Evolutionary conservation across 208 protist genomes (phyloP).

Genomic region (Acanthamoeba culbertsoni): DNA sequence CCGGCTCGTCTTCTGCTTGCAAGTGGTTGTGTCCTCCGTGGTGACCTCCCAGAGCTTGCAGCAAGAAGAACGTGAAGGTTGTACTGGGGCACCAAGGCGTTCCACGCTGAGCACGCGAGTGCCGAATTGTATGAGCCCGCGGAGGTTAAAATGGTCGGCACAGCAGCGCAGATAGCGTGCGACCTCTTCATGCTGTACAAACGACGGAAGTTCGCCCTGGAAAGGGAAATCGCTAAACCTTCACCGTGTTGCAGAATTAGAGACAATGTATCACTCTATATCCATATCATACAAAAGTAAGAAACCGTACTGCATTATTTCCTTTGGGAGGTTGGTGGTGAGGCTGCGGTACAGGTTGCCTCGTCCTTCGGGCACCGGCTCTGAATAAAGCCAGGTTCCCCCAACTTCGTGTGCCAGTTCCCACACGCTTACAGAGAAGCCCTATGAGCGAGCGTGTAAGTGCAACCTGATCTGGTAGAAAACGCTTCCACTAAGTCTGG

Average conservation of each 20-base stretch:
- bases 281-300: background rate
- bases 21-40: too few relatives aligned
- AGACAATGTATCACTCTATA: background rate
- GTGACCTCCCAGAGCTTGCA: background rate
- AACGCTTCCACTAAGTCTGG: background rate
- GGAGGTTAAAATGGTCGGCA: background rate
- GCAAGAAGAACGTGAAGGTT: background rate
- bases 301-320: slow-evolving; percentile 43
- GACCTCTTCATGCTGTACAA: slow-evolving; percentile 8
- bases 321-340: slow-evolving; percentile 60
- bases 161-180: background rate
- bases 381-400: slow-evolving; percentile 9
- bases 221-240: slow-evolving; percentile 20
- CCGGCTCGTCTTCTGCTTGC: too few relatives aligned
- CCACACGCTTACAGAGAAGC: background rate
- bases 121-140: background rate
- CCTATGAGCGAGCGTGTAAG: background rate
- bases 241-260: background rate
- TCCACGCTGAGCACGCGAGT: background rate
- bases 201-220: background rate
- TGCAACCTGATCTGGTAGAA: background rate
- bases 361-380: background rate
- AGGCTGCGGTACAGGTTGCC: slow-evolving; percentile 49
- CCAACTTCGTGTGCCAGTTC: background rate
- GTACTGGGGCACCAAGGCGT: background rate